Evolutionary conservation across 805 yeast species (phyloP).

Genomic region (Ogataea ramenticola): DNA sequence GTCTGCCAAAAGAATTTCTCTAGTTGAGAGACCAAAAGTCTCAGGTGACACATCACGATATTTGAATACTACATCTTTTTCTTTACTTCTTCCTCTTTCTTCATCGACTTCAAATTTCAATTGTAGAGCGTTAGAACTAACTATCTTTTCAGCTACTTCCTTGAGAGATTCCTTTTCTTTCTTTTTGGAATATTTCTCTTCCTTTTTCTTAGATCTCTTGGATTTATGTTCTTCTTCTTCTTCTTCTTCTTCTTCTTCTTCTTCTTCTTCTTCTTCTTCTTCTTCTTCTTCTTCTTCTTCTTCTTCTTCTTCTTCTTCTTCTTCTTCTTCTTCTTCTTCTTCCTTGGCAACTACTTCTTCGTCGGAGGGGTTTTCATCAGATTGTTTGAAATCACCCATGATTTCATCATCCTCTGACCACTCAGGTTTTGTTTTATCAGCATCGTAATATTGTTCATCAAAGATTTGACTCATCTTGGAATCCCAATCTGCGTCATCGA

Average conservation of each 20-base stretch:
- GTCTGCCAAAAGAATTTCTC: slow-evolving; percentile 87
- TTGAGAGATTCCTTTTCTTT: slow-evolving; percentile 55
- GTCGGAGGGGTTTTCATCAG: slow-evolving; percentile 13
- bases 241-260: slow-evolving; percentile 16
- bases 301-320: slow-evolving; percentile 21
- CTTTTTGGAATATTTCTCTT: slow-evolving; percentile 46
- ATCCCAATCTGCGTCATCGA: slow-evolving; percentile 90
- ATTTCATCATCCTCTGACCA: slow-evolving; percentile 58
- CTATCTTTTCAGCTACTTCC: slow-evolving; percentile 67
- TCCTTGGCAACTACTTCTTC: slow-evolving; percentile 21
- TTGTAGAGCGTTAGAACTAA: slow-evolving; percentile 63
- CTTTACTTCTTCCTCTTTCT: slow-evolving; percentile 52
- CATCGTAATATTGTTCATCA: slow-evolving; percentile 74
- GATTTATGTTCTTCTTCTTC: slow-evolving; percentile 27
- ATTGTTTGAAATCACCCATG: slow-evolving; percentile 28
- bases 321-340: slow-evolving; percentile 25
- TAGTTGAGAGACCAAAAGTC: slow-evolving; percentile 72
- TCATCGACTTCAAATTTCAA: slow-evolving; percentile 64
- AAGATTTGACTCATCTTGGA: slow-evolving; percentile 75
- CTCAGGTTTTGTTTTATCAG: slow-evolving; percentile 47
- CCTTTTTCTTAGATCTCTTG: slow-evolving; percentile 48
- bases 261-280: slow-evolving; percentile 21
- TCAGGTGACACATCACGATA: slow-evolving; percentile 96
- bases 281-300: slow-evolving; percentile 22
- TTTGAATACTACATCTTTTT: slow-evolving; percentile 52